These are phyloP conservation scores for Evansstolkia leycettana DNA, from an alignment of 495 filamentous ascomycete species.

Conservation along the genomic window DNA sequence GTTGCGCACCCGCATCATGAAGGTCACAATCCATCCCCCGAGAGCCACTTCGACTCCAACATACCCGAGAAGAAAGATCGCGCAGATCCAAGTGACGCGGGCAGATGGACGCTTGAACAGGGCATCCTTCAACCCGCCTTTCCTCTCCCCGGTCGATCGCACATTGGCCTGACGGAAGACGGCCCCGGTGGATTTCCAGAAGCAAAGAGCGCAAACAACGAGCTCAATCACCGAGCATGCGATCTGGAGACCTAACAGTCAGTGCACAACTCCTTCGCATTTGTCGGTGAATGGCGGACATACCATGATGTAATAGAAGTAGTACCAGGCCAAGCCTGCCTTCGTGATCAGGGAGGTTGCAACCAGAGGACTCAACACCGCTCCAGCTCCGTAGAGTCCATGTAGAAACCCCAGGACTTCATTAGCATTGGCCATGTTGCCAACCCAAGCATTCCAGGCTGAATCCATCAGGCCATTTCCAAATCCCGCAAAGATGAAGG, in stretches of 20 bases:
- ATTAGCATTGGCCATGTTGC: conserved; percentile 50
- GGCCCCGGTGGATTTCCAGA: conserved; percentile 55
- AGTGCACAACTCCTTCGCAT: not conserved
- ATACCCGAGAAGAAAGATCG: conserved; percentile 67
- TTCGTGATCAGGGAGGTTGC: conserved; percentile 45
- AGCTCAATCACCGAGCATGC: conserved; percentile 52
- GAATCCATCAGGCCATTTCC: conserved; percentile 53
- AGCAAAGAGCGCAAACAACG: conserved; percentile 37
- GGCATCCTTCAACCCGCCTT: conserved; percentile 43
- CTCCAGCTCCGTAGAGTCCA: conserved; percentile 45
- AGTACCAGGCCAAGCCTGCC: conserved; percentile 38
- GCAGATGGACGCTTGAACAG: conserved; percentile 33
- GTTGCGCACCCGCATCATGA: conserved; percentile 48
- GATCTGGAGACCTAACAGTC: conserved; percentile 25
- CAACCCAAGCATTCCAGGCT: conserved; percentile 55
- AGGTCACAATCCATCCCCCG: conserved; percentile 58
- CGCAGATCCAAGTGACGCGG: conserved; percentile 60
- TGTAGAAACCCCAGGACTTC: conserved; percentile 47
- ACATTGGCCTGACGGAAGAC: conserved; percentile 41
- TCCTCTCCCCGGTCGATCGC: conserved; percentile 16
- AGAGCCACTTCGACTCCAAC: conserved; percentile 79
- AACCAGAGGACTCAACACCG: conserved; percentile 41
- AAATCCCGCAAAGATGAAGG: conserved; percentile 47
- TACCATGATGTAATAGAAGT: conserved; percentile 53
- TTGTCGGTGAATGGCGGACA: conserved; percentile 3